These are phyloP conservation scores for Avena sativa DNA, from an alignment of 176 grass and related monocot species.

Conservation along the genomic window DNA sequence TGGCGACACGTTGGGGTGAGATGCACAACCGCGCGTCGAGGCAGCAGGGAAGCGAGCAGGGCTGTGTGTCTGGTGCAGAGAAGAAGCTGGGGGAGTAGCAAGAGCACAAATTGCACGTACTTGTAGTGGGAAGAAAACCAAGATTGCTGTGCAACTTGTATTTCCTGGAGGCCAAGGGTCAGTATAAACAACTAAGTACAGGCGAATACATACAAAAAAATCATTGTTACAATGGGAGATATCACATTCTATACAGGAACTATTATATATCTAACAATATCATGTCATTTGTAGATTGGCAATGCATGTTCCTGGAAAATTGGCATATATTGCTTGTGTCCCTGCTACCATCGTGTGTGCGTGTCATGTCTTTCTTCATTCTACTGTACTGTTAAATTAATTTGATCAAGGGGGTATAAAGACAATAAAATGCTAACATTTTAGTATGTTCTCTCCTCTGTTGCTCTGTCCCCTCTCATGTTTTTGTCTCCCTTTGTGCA, in stretches of 20 bases:
- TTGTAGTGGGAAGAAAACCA: not conserved
- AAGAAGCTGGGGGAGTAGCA: not conserved
- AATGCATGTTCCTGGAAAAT: not conserved
- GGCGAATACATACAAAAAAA: not conserved
- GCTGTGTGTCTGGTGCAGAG: not conserved
- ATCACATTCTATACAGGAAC: not conserved
- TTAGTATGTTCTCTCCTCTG: not conserved
- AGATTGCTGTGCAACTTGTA: not conserved
- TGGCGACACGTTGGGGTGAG: not conserved
- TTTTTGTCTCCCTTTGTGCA: not conserved
- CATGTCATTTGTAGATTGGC: conserved; percentile 6
- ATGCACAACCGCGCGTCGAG: not conserved
- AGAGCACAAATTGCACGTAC: not conserved
- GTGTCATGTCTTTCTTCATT: not conserved
- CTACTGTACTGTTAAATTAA: conserved; percentile 3
- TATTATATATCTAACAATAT: not conserved
- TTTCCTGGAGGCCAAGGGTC: not conserved
- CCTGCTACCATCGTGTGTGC: not conserved
- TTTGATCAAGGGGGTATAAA: conserved; percentile 4
- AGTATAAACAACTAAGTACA: not conserved
- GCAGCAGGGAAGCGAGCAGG: not conserved
- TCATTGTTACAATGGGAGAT: not conserved
- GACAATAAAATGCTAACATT: conserved; percentile 10
- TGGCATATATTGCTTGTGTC: conserved; percentile 15
- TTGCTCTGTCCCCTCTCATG: not conserved